Percentiles rank a stretch among this genome's conserved stretches.
These are phyloP conservation scores for Ophiostoma tasmaniense DNA, from an alignment of 2,329 filamentous ascomycete genomes.

Conservation along the genomic window DNA sequence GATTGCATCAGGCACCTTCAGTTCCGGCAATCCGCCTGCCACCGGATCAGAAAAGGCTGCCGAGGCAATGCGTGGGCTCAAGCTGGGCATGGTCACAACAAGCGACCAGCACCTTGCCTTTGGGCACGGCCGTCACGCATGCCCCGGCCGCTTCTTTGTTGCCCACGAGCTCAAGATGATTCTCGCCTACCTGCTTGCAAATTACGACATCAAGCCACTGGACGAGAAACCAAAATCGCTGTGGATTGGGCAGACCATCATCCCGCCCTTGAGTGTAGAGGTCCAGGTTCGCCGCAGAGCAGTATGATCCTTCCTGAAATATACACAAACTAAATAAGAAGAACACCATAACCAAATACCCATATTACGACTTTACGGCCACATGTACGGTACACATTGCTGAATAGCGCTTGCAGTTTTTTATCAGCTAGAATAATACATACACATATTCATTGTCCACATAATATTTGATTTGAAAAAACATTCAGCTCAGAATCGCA, in stretches of 20 bases:
- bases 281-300: slow-evolving; percentile 25
- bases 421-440: neutral
- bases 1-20: slow-evolving; percentile 17
- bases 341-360: neutral
- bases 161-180: slow-evolving; percentile 49
- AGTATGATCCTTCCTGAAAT: neutral
- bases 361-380: neutral
- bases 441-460: neutral
- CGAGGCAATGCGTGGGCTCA: slow-evolving; percentile 30
- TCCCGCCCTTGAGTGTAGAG: slow-evolving; percentile 29
- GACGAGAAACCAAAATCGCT: slow-evolving; percentile 32
- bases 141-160: slow-evolving; percentile 49
- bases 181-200: slow-evolving; percentile 40
- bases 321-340: neutral
- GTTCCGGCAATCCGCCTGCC: neutral
- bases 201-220: slow-evolving; percentile 44
- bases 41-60: slow-evolving; percentile 22
- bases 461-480: neutral
- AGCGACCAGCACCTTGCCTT: slow-evolving; percentile 44
- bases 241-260: slow-evolving; percentile 38
- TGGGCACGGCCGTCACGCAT: slow-evolving; percentile 49
- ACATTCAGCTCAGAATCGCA: neutral
- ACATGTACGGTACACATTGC: neutral
- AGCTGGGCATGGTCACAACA: slow-evolving; percentile 46
- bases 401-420: neutral